Conservation (phyloP, 1,284 basidiomycete genomes). For the Ustilago loliicola region DNA sequence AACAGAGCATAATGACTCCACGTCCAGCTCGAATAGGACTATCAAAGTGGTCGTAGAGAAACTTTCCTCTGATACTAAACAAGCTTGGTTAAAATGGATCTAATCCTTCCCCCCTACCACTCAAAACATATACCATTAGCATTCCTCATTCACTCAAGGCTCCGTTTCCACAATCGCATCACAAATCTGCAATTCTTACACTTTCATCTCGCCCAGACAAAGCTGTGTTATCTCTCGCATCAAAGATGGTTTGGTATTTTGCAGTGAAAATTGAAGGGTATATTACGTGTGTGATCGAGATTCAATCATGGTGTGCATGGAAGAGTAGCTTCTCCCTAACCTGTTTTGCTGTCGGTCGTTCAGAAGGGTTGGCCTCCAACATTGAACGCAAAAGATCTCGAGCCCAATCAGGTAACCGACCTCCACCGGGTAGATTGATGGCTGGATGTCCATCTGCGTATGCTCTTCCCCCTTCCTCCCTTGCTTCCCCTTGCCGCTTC, state of each 20-base stretch:
- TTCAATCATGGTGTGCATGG: background rate
- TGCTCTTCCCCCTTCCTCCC: conserved; percentile 16
- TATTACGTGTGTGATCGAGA: too few relatives aligned
- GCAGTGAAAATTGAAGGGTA: background rate
- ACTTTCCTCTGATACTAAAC: conserved; percentile 45
- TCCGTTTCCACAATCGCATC: too few relatives aligned
- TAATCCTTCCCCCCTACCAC: conserved; percentile 6
- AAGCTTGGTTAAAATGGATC: conserved; percentile 57
- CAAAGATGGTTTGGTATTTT: background rate
- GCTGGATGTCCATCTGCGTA: conserved; percentile 65
- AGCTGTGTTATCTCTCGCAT: background rate
- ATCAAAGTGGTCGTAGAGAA: conserved; percentile 50
- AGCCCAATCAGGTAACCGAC: conserved; percentile 59
- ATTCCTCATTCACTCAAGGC: too few relatives aligned
- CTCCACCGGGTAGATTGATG: conserved; percentile 65
- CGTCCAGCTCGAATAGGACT: conserved; percentile 7
- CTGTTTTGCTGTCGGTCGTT: conserved; percentile 55
- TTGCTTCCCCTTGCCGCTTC: background rate
- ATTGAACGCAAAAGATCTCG: conserved; percentile 61
- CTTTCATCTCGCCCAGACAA: background rate
- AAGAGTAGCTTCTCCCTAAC: conserved; percentile 30
- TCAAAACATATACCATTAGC: background rate
- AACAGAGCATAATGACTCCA: background rate
- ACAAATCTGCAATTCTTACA: too few relatives aligned
- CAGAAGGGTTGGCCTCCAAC: conserved; percentile 50